Evolutionary conservation across 2,329 filamentous ascomycete genomes (phyloP), one percentile per base, ranked within the genome.

Genomic region (Fusarium chlamydosporum): DNA sequence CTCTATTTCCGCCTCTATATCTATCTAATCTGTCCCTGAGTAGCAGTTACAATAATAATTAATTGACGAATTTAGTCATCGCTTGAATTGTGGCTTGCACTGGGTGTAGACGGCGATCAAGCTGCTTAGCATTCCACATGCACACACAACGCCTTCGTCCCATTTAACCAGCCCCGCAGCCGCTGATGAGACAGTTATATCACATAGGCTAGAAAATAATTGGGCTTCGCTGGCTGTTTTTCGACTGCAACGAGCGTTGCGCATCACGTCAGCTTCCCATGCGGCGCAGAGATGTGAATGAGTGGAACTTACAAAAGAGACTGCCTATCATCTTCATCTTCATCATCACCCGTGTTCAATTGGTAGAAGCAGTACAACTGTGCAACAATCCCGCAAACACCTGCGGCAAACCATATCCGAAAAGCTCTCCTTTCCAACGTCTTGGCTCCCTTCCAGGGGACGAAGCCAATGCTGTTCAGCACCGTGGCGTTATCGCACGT

Each of bases 401-500:
- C 33, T 15, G 50, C 42, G 31, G 51, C 56, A 31, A 65, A 61
- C 62, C 61, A 65, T 33, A 61, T n/a, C 15, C 62, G 62, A 12
- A 61, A 65, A 2, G 55, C 61, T 5, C 43, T 41, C 11, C 20
- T 41, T 12, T 66, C 61, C 10, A 66, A 12, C 6, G 16, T n/a
- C 18, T 26, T 66, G 16, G 55, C 61, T 8, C 55, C 47, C 29
- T 67, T 67, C 57, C 42, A 51, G 26, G 63, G 63, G 4, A 64
- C 40, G 7, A 67, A 57, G 26, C 64, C 57, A 29, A 67, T 67
- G n/a, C 63, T 67, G 41, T 67, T 58, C 11, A 58, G 35, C 15
- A 67, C 37, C 7, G 64, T 67, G 7, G 42, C 47, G 2, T 59
- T 68, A 37, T 67, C 58, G 18, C 48, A 59, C 8, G 42, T 53